Conservation (phyloP, 2,329 filamentous ascomycete species). For the Graphilbum ipis-grandicollis region DNA sequence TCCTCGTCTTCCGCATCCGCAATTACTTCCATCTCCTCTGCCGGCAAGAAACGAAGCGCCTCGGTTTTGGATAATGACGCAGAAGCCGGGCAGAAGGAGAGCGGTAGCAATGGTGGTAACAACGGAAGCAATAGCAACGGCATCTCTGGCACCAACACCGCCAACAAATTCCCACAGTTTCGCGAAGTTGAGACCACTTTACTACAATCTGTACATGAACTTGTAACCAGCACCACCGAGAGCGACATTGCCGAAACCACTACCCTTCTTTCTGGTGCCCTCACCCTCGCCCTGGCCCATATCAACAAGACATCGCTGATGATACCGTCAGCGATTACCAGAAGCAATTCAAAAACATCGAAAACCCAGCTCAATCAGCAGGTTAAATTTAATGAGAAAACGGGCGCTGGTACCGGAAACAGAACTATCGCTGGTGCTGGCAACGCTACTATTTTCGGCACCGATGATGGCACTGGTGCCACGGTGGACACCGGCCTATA, state of each 20-base stretch:
- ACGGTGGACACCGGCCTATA: conserved; percentile 33
- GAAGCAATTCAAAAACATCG: no score
- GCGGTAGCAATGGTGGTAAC: conserved; percentile 29
- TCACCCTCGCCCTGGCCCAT: conserved; percentile 77
- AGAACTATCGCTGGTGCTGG: no score
- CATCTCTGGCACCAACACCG: conserved; percentile 17
- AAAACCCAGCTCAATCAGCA: no score
- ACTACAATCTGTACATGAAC: conserved; percentile 51
- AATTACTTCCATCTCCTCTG: background rate
- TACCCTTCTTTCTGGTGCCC: conserved; percentile 76
- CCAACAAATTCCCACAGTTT: conserved; percentile 91
- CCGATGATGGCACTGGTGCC: conserved; percentile 7
- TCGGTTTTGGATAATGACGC: background rate
- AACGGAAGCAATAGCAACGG: conserved; percentile 9
- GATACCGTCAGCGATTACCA: no score
- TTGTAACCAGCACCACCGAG: conserved; percentile 52
- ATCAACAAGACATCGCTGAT: conserved; percentile 54
- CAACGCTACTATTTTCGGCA: no score
- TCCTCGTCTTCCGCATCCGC: conserved; percentile 6
- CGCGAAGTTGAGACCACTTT: conserved; percentile 72
- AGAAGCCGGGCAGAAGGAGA: conserved; percentile 20
- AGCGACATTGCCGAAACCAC: conserved; percentile 54
- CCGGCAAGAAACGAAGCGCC: background rate
- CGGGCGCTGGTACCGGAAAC: no score
- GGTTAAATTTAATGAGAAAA: no score